A percentile compares a stretch with the other conserved stretches of the same genome.
phyloP scores from a whole-genome alignment of 1,284 basidiomycete genomes.

The Xanthoconium separans region DNA sequence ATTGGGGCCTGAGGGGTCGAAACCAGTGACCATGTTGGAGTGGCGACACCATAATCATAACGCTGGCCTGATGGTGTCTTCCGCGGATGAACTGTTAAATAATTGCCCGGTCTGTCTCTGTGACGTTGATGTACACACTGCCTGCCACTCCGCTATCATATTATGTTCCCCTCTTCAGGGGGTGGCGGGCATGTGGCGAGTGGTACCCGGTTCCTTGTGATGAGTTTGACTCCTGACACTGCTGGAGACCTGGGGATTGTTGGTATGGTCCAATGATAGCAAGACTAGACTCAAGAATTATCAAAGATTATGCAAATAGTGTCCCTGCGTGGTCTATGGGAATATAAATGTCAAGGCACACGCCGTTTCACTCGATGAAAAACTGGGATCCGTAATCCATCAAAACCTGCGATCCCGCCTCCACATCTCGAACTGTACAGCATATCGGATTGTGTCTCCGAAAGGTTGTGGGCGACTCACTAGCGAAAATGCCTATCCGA shows the following conservation, averaged over 20 bases:
- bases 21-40: too few species aligned
- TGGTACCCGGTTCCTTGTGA: neutral
- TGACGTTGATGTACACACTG: neutral
- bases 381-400: conserved; percentile 53
- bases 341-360: neutral
- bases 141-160: too few species aligned
- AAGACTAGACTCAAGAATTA: conserved; percentile 2
- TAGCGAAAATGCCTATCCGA: conserved; percentile 54
- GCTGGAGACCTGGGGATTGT: neutral
- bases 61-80: too few species aligned
- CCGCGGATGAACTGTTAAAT: too few species aligned
- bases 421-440: conserved; percentile 35
- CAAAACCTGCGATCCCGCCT: conserved; percentile 45
- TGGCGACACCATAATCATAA: too few species aligned
- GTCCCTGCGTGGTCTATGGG: neutral
- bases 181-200: neutral
- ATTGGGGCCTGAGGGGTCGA: too few species aligned
- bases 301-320: neutral
- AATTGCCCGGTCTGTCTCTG: neutral
- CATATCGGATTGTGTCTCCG: neutral
- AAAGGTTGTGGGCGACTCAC: conserved; percentile 34
- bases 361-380: conserved; percentile 27
- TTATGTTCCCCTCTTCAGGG: too few species aligned
- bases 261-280: neutral
- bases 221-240: neutral